phyloP scores from a whole-genome alignment of 2,329 filamentous ascomycete species.

The Malbranchea cinnamomea region DNA sequence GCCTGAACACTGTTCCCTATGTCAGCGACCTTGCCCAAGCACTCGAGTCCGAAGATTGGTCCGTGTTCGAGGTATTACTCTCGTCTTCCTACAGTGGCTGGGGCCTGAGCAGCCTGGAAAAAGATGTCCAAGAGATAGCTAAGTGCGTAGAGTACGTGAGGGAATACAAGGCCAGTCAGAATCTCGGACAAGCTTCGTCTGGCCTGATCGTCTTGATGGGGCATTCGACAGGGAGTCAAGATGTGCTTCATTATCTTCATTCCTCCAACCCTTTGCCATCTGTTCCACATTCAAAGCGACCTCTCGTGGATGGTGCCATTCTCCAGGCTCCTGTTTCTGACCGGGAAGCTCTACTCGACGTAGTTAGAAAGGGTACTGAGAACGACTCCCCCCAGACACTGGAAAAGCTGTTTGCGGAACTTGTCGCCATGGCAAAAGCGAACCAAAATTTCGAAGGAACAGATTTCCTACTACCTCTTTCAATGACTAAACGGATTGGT shows the following conservation, averaged over 20 bases:
- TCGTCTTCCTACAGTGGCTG: conserved; percentile 40
- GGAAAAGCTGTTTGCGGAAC: conserved; percentile 17
- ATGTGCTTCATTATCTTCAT: conserved; percentile 49
- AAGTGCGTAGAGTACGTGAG: conserved; percentile 38
- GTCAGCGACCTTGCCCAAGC: conserved; percentile 33
- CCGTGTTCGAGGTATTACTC: conserved; percentile 36
- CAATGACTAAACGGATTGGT: conserved; percentile 19
- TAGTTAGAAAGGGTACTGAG: conserved; percentile 11
- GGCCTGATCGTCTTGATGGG: conserved; percentile 53
- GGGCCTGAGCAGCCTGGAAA: conserved; percentile 37
- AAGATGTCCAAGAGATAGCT: conserved; percentile 40
- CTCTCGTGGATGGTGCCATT: conserved; percentile 55
- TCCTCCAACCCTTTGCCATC: conserved; percentile 25
- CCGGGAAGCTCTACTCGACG: conserved; percentile 41
- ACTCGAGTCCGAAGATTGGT: conserved; percentile 37
- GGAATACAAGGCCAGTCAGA: conserved; percentile 14
- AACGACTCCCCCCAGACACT: conserved; percentile 8
- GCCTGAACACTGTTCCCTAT: conserved; percentile 40
- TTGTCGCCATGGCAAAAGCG: conserved; percentile 20
- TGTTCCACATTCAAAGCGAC: conserved; percentile 26
- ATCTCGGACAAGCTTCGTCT: conserved; percentile 4
- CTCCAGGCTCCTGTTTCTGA: conserved; percentile 71
- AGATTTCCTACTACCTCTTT: conserved; percentile 20
- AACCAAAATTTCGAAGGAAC: conserved; percentile 11
- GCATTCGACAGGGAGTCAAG: conserved; percentile 55